These are phyloP conservation scores for Backusella tarrabulga DNA, from an alignment of 192 early-diverging fungal genomes.

Conservation along the genomic window DNA sequence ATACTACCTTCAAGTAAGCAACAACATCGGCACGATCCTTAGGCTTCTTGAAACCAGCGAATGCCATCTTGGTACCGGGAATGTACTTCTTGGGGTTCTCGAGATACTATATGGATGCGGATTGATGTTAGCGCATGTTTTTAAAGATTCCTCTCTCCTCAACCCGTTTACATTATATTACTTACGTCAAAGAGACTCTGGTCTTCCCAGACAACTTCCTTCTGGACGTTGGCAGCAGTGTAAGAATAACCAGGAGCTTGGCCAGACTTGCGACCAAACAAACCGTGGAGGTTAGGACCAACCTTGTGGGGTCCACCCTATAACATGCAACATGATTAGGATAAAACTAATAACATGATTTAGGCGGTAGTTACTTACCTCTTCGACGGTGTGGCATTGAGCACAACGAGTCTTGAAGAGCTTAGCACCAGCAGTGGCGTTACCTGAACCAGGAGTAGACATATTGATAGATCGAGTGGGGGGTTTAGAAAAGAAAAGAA, in stretches of 20 bases:
- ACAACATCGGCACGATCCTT: conserved; percentile 87
- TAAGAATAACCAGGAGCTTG: conserved; percentile 84
- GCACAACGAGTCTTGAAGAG: conserved; percentile 98
- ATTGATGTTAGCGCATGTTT: no score
- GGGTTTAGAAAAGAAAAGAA: neutral
- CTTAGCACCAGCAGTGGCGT: conserved; percentile 41
- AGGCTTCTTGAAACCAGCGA: conserved; percentile 86
- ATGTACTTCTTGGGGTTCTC: conserved; percentile 99
- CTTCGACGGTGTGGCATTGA: conserved; percentile 96
- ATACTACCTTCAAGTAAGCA: conserved; percentile 78
- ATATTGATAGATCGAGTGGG: neutral
- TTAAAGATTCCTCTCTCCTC: no score
- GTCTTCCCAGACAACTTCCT: conserved; percentile 81
- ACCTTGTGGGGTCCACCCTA: conserved; percentile 88
- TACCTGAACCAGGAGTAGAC: conserved; percentile 24
- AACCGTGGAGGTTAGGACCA: conserved; percentile 93
- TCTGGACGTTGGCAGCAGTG: conserved; percentile 89
- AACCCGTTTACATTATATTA: no score
- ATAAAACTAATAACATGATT: no score
- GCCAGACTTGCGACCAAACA: conserved; percentile 90
- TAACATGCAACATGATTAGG: neutral
- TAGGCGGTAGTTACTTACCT: conserved; percentile 10
- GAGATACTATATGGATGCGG: conserved; percentile 55
- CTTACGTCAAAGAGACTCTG: conserved; percentile 76
- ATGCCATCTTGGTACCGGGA: conserved; percentile 97